Percentiles rank a stretch among this genome's conserved stretches.
Evolutionary conservation across 805 yeast genomes (phyloP).

Genomic region (Teunomyces tritomae): DNA sequence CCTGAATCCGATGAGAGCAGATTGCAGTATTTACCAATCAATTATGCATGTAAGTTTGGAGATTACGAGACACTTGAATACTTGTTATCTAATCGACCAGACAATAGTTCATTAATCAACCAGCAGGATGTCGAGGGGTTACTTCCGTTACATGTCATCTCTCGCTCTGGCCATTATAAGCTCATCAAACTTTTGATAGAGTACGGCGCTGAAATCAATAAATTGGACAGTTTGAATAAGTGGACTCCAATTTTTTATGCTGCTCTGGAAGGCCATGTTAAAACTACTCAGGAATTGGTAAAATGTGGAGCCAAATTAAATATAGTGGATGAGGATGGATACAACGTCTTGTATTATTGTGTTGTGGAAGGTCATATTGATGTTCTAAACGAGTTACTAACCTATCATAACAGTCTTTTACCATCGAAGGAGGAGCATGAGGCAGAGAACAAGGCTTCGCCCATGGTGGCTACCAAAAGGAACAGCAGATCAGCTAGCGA

Average conservation of each 20-base stretch:
- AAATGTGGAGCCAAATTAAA: constrained; percentile 68
- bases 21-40: constrained; percentile 72
- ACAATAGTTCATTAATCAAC: constrained; percentile 26
- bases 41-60: constrained; percentile 86
- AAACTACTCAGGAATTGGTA: constrained; percentile 68
- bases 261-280: constrained; percentile 76
- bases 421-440: neutral
- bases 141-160: constrained; percentile 82
- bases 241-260: constrained; percentile 96
- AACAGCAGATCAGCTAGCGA: neutral
- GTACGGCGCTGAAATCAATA: constrained; percentile 74
- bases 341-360: constrained; percentile 81
- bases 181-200: constrained; percentile 65
- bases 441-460: neutral
- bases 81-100: constrained; percentile 43
- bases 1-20: constrained; percentile 48
- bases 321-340: constrained; percentile 74
- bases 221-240: constrained; percentile 77
- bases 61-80: constrained; percentile 66
- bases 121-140: constrained; percentile 85
- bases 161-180: constrained; percentile 74
- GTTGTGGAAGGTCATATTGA: constrained; percentile 90
- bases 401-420: constrained; percentile 24
- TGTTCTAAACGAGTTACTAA: constrained; percentile 69
- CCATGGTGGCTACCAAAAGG: neutral